A percentile compares a stretch with the other conserved stretches of the same genome.
Conservation (phyloP, 2,329 filamentous ascomycete genomes). For the Aspergillus sp. region DNA sequence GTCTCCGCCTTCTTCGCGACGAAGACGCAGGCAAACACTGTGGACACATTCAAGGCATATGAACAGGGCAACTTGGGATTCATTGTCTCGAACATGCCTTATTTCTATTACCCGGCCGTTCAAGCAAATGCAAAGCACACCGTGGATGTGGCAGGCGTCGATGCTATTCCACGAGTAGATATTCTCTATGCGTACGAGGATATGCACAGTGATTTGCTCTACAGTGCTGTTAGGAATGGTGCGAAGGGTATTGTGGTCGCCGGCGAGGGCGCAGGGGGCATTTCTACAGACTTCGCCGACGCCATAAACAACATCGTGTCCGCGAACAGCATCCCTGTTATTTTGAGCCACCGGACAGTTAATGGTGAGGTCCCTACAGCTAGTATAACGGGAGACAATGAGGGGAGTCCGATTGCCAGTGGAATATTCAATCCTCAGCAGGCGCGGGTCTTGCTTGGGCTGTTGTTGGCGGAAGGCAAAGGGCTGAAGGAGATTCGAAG, state of each 20-base stretch:
- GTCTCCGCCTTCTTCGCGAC: constrained; percentile 58
- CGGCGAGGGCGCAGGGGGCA: constrained; percentile 24
- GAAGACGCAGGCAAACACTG: constrained; percentile 62
- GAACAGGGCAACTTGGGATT: constrained; percentile 60
- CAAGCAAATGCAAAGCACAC: constrained; percentile 46
- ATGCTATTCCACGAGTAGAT: constrained; percentile 23
- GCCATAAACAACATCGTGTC: constrained; percentile 10
- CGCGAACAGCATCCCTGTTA: constrained; percentile 17
- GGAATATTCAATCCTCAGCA: no score
- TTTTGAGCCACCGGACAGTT: constrained; percentile 24
- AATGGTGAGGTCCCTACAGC: constrained; percentile 24
- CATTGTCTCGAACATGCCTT: constrained; percentile 58
- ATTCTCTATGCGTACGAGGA: constrained; percentile 29
- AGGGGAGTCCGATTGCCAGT: no score
- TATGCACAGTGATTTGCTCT: constrained; percentile 25
- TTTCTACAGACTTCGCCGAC: not conserved
- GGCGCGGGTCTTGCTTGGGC: no score
- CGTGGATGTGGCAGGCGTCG: constrained; percentile 17
- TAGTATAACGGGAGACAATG: no score
- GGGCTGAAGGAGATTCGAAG: no score
- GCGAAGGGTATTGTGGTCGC: constrained; percentile 28
- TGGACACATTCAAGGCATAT: constrained; percentile 61
- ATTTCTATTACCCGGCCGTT: constrained; percentile 59
- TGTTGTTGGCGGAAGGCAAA: no score
- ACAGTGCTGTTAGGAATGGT: constrained; percentile 21